A percentile compares a stretch with the other conserved stretches of the same genome.
Conservation (phyloP, 208 protist genomes). For the Trypanosoma vivax region DNA sequence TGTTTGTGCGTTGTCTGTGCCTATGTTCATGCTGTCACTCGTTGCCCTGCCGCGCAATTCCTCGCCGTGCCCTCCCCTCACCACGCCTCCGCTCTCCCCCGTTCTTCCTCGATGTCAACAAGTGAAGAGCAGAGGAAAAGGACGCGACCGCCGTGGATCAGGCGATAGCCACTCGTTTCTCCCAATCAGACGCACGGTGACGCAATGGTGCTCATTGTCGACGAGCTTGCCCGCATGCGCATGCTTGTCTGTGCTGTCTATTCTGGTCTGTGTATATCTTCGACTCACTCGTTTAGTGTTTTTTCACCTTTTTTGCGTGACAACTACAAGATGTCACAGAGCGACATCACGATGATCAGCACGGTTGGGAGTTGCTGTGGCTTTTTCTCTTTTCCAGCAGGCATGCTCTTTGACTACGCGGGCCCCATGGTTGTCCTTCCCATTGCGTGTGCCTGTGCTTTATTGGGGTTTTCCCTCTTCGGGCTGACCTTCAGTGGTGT, state of each 20-base stretch:
- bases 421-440: conserved; percentile 1
- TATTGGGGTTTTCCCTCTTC: conserved; percentile 26
- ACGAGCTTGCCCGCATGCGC: not conserved
- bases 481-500: conserved; percentile 30
- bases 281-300: conserved; percentile 61
- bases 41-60: too few species aligned
- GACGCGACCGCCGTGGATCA: too few species aligned
- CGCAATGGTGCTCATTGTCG: not conserved
- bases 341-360: conserved; percentile 15
- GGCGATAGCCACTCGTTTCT: too few species aligned
- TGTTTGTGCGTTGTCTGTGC: too few species aligned
- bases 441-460: not conserved
- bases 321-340: conserved; percentile 43
- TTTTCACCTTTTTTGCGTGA: conserved; percentile 44
- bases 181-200: not conserved
- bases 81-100: too few species aligned
- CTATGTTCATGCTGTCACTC: too few species aligned
- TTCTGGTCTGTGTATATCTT: conserved; percentile 46
- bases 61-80: too few species aligned
- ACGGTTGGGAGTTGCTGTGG: conserved; percentile 43
- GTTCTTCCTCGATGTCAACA: too few species aligned
- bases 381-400: not conserved
- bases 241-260: conserved; percentile 28
- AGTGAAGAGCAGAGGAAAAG: too few species aligned
- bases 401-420: conserved; percentile 5